These are phyloP conservation scores for Mycotypha africana DNA, from an alignment of 371 early-diverging fungal species.

Conservation along the genomic window DNA sequence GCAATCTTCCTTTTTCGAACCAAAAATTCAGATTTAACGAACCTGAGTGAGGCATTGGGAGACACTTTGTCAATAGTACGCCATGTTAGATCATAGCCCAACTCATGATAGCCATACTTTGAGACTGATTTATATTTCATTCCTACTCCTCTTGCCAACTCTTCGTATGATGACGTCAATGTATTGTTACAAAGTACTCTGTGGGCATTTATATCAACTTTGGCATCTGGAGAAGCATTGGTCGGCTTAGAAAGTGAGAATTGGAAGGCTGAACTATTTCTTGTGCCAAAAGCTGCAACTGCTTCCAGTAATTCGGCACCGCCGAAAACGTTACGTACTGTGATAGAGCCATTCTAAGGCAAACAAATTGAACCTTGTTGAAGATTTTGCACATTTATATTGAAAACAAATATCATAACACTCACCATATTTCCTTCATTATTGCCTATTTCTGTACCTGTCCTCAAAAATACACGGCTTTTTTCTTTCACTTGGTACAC, in stretches of 20 bases:
- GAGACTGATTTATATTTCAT: conserved; percentile 44
- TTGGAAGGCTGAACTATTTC: conserved; percentile 71
- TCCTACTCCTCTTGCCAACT: conserved; percentile 35
- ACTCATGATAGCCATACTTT: conserved; percentile 62
- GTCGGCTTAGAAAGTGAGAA: conserved; percentile 38
- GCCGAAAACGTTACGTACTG: conserved; percentile 76
- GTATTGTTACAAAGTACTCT: conserved; percentile 41
- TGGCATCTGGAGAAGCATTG: conserved; percentile 41
- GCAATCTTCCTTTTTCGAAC: not conserved
- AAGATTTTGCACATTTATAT: not conserved
- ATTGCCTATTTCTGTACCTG: conserved; percentile 80
- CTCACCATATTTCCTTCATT: conserved; percentile 77
- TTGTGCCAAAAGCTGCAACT: conserved; percentile 66
- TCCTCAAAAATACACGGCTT: conserved; percentile 64
- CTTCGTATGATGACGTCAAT: conserved; percentile 37
- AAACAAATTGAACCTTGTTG: too few relatives aligned
- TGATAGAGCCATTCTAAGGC: conserved; percentile 54
- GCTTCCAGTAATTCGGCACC: conserved; percentile 75
- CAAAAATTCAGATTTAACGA: not conserved
- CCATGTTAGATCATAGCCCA: conserved; percentile 71
- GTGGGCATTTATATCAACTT: conserved; percentile 41
- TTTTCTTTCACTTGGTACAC: conserved; percentile 65
- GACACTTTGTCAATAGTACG: conserved; percentile 71
- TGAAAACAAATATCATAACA: too few relatives aligned
- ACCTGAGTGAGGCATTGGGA: conserved; percentile 72